Base-by-base conservation (phyloP, 148 eudicot species). In the Polygonum aviculare region DNA sequence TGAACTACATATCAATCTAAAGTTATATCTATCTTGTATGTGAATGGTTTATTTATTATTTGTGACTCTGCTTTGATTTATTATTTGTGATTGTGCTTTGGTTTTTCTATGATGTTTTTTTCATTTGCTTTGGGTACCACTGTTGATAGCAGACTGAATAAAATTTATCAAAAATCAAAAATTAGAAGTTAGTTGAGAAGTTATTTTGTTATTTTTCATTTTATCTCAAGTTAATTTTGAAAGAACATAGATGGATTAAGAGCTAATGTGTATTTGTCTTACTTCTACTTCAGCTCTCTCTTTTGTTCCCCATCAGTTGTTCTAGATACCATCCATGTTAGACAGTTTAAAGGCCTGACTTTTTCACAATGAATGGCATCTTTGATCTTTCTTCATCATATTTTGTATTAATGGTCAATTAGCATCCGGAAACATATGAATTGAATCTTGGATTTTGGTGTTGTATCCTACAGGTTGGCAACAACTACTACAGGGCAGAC, bases 401-500 rank as follows among this genome's bases (percentile, higher is more conserved):
- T 7, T 60, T 60, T 7, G 18, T n/a, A 52, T 52, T 2, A 18
- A 51, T 51, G n/a, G 3, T 14, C 55, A 51, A 5, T 9, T 52
- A 12, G n/a, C 18, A 16, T 16, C 16, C 57, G 2, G n/a, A 16
- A 0, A 52, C 21, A n/a, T 8, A 12, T 21, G 67, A 36, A 35
- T 7, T 21, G 36, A 44, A 18, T 44, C 19, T 35, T 16, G 16
- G n/a, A 16, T 33, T 75, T n/a, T 54, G 18, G 39, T 69, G 9
- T 22, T 38, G 1, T 52, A 38, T 38, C 41, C 41, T 82, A 75
- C 87, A 93, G 96, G 98, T 93, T 74, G 91, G 80, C 49, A 85
- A 88, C 73, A 89, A 93, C 80, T 76, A 86, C 78, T 93, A 93
- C 91, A 88, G 98, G 86, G 90, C 96, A 9, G 98, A 93, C 77